phyloP scores from a whole-genome alignment of 2,329 filamentous ascomycete species.

The Exophiala viscosa region DNA sequence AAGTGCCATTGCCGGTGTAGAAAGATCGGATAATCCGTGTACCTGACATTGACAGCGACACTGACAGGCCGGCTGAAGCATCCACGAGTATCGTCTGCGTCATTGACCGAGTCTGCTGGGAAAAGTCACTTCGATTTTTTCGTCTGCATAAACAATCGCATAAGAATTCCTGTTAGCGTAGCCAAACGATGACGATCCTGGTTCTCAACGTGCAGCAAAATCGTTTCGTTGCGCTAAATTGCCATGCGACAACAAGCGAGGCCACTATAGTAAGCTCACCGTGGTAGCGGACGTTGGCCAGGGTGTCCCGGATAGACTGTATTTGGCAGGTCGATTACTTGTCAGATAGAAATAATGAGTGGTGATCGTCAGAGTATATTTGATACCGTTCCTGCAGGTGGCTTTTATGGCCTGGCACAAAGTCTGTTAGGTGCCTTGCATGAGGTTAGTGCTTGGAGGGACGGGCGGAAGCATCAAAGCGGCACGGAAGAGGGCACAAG shows the following conservation, averaged over 20 bases:
- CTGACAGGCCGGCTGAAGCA: too few relatives aligned
- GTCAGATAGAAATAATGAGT: background rate
- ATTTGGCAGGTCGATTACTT: slow-evolving; percentile 1
- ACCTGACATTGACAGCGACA: too few relatives aligned
- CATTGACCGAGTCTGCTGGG: too few relatives aligned
- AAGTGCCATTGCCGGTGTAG: too few relatives aligned
- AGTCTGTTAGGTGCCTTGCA: slow-evolving; percentile 14
- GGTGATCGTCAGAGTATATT: slow-evolving; percentile 9
- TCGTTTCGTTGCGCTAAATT: background rate
- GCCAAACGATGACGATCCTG: too few relatives aligned
- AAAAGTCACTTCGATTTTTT: too few relatives aligned
- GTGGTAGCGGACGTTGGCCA: background rate
- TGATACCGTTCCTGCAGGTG: slow-evolving; percentile 27
- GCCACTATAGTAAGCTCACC: too few relatives aligned
- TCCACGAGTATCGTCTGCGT: too few relatives aligned
- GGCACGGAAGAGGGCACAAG: slow-evolving; percentile 22
- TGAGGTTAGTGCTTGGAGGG: slow-evolving; percentile 4
- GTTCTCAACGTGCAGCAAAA: background rate
- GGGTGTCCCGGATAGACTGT: background rate
- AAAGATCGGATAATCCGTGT: too few relatives aligned
- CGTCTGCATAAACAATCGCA: too few relatives aligned
- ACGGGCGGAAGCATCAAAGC: slow-evolving; percentile 22
- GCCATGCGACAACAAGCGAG: background rate
- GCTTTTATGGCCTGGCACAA: background rate
- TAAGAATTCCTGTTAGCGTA: too few relatives aligned